Percentiles rank a stretch among this genome's conserved stretches.
These are phyloP conservation scores for Neostapfia colusana DNA, from an alignment of 176 grass and related monocot genomes.

Conservation along the genomic window DNA sequence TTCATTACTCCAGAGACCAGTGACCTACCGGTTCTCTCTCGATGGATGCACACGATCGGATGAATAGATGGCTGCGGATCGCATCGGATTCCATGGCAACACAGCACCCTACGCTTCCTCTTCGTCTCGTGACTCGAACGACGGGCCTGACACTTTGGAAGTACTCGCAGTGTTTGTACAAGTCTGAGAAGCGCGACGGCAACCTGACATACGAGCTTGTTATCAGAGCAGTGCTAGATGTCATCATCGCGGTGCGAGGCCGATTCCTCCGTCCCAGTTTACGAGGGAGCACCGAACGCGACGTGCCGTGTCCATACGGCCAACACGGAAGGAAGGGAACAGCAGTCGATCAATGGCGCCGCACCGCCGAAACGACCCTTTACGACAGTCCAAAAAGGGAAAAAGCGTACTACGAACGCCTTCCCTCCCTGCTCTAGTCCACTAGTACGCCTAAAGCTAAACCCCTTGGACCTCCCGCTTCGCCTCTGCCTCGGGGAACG, in stretches of 20 bases:
- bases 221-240: too few relatives aligned
- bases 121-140: too few relatives aligned
- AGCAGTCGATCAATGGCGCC: background rate
- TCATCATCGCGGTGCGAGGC: background rate
- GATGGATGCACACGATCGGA: background rate
- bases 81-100: background rate
- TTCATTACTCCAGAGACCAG: too few relatives aligned
- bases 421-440: background rate
- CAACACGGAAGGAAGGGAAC: background rate
- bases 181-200: background rate
- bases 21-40: background rate
- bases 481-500: background rate
- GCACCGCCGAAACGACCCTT: background rate
- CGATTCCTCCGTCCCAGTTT: background rate
- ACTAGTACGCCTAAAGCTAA: background rate
- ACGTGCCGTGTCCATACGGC: background rate
- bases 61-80: background rate
- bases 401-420: background rate
- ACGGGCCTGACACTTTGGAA: background rate
- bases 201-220: background rate
- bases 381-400: conserved; percentile 27
- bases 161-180: background rate
- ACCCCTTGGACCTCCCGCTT: background rate
- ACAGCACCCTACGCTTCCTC: too few relatives aligned
- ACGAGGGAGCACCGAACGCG: background rate